phyloP scores from a whole-genome alignment of 2,329 filamentous ascomycete species.

The Colletotrichum caudatum region DNA sequence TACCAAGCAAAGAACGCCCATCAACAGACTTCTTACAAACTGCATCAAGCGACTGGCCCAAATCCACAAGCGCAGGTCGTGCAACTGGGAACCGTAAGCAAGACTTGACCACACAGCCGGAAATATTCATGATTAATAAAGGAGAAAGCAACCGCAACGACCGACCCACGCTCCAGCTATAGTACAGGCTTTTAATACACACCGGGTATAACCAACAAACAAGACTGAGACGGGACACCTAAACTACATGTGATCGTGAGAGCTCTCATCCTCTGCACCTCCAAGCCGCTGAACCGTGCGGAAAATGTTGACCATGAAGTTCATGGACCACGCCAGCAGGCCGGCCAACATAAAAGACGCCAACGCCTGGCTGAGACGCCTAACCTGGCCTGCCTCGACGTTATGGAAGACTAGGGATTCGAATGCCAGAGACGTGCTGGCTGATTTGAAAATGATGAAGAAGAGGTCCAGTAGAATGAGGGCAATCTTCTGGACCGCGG shows the following conservation, averaged over 20 bases:
- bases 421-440: conserved; percentile 91
- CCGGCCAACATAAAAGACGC: conserved; percentile 84
- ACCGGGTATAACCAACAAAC: conserved; percentile 38
- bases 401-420: conserved; percentile 77
- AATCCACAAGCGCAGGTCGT: not conserved
- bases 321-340: conserved; percentile 89
- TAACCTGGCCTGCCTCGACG: conserved; percentile 43
- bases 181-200: conserved; percentile 37
- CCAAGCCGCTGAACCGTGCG: conserved; percentile 73
- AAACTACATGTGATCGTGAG: conserved; percentile 36
- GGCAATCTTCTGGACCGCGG: conserved; percentile 85
- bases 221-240: conserved; percentile 3
- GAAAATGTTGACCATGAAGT: conserved; percentile 88
- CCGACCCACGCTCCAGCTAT: conserved; percentile 23
- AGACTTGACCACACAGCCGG: not conserved
- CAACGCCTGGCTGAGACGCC: conserved; percentile 73
- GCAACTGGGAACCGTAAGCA: not conserved
- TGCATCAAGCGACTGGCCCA: too few species aligned
- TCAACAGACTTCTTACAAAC: not conserved
- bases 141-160: conserved; percentile 16
- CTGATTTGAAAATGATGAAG: conserved; percentile 97
- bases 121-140: conserved; percentile 23
- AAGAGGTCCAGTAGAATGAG: conserved; percentile 92
- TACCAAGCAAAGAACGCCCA: not conserved
- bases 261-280: conserved; percentile 60